A percentile compares a stretch with the other conserved stretches of the same genome.
Conservation (phyloP, 2,329 filamentous ascomycete species). For the Trichophaea hybrida region DNA sequence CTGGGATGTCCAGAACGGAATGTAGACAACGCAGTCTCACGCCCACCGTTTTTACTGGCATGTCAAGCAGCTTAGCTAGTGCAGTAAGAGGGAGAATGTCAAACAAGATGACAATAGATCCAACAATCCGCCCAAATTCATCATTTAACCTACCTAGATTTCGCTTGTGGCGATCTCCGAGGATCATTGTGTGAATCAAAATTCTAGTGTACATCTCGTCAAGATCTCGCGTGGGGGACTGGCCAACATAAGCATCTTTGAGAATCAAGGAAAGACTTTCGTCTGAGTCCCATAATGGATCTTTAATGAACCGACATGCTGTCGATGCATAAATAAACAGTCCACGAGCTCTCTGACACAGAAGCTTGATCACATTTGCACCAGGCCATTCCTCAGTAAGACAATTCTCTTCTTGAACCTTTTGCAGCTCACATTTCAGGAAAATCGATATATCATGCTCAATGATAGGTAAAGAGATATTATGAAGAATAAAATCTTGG, state of each 20-base stretch:
- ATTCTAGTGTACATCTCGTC: constrained; percentile 1
- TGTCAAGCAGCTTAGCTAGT: constrained; percentile 22
- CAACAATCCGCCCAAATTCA: constrained; percentile 9
- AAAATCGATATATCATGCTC: constrained; percentile 27
- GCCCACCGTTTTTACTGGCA: constrained; percentile 9
- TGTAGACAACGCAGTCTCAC: constrained; percentile 20
- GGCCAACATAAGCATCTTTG: not conserved
- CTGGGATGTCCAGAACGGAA: constrained; percentile 25
- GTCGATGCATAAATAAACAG: constrained; percentile 29
- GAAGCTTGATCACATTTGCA: constrained; percentile 13
- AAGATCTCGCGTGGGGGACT: not conserved
- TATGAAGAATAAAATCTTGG: not conserved
- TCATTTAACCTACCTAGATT: not conserved
- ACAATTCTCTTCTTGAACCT: constrained; percentile 13
- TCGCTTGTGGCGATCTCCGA: not conserved
- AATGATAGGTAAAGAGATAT: constrained; percentile 14
- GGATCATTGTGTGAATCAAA: not conserved
- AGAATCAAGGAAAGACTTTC: constrained; percentile 8
- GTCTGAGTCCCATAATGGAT: not conserved
- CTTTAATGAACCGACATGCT: constrained; percentile 27
- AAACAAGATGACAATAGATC: constrained; percentile 22
- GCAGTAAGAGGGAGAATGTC: constrained; percentile 21
- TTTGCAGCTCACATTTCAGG: constrained; percentile 16
- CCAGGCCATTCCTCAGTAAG: constrained; percentile 16
- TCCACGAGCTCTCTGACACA: constrained; percentile 21